Conservation (phyloP, 2,329 filamentous ascomycete species). For the Xylaria hypoxylon region DNA sequence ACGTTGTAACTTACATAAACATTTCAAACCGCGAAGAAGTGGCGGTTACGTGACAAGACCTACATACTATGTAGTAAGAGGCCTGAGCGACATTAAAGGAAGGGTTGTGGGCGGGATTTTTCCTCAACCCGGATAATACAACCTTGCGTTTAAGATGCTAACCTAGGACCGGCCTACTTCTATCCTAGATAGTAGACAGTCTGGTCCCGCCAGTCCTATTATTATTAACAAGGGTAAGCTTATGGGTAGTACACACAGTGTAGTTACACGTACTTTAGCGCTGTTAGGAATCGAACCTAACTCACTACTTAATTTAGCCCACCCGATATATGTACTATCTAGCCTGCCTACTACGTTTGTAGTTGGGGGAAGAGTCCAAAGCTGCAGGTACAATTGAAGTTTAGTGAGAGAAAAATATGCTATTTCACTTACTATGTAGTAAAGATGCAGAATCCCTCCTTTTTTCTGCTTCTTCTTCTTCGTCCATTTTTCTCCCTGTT, state of each 20-base stretch:
- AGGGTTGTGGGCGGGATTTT: conserved; percentile 5
- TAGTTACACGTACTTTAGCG: too few species aligned
- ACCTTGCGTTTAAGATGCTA: conserved; percentile 1
- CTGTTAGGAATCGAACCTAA: too few species aligned
- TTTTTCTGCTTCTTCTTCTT: background rate
- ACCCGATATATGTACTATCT: too few species aligned
- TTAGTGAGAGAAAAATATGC: background rate
- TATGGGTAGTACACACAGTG: too few species aligned
- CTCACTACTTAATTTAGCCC: too few species aligned
- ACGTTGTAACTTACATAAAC: background rate
- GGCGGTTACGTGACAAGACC: background rate
- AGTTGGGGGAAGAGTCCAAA: conserved; percentile 3
- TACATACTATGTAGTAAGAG: conserved; percentile 3
- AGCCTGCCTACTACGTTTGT: too few species aligned
- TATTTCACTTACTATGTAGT: too few species aligned
- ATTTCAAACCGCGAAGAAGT: background rate
- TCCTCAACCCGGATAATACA: conserved; percentile 2
- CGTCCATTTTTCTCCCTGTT: too few species aligned
- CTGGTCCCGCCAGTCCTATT: background rate
- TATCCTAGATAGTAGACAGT: background rate
- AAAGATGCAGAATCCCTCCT: background rate
- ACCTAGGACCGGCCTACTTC: too few species aligned
- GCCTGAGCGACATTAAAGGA: conserved; percentile 35
- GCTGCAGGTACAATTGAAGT: background rate
- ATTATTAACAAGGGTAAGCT: conserved; percentile 14